phyloP scores from a whole-genome alignment of 768 basidiomycete species.

The Suillus bovinus region DNA sequence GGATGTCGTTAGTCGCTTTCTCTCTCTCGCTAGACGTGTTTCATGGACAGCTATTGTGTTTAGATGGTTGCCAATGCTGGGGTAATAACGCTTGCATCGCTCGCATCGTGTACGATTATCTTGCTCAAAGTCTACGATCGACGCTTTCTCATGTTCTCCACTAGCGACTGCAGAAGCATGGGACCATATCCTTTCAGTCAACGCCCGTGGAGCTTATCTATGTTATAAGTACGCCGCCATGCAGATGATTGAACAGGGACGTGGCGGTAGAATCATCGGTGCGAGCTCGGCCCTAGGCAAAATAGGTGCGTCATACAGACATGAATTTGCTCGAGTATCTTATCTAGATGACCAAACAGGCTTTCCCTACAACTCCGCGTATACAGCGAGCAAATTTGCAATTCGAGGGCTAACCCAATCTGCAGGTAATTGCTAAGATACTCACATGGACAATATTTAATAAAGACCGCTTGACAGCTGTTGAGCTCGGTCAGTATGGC shows the following conservation, averaged over 20 bases:
- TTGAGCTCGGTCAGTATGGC: conserved; percentile 34
- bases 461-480: conserved; percentile 9
- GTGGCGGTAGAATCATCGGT: conserved; percentile 57
- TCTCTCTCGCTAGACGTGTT: neutral
- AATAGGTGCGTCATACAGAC: conserved; percentile 6
- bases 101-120: conserved; percentile 15
- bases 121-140: neutral
- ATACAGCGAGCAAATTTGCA: conserved; percentile 42
- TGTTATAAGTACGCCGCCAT: conserved; percentile 65
- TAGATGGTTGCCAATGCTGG: conserved; percentile 33
- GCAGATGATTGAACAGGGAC: conserved; percentile 57
- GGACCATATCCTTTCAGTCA: conserved; percentile 48
- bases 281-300: conserved; percentile 22
- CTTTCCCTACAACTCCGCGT: conserved; percentile 20
- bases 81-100: neutral
- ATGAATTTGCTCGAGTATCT: neutral
- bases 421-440: conserved; percentile 28
- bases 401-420: conserved; percentile 43
- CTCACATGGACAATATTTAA: neutral
- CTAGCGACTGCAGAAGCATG: conserved; percentile 38
- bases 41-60: neutral
- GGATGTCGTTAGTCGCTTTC: conserved; percentile 15
- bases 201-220: conserved; percentile 57
- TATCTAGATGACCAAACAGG: neutral
- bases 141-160: neutral